These are phyloP conservation scores for Bimuria novae-zelandiae DNA, from an alignment of 2,329 filamentous ascomycete genomes.

Conservation along the genomic window DNA sequence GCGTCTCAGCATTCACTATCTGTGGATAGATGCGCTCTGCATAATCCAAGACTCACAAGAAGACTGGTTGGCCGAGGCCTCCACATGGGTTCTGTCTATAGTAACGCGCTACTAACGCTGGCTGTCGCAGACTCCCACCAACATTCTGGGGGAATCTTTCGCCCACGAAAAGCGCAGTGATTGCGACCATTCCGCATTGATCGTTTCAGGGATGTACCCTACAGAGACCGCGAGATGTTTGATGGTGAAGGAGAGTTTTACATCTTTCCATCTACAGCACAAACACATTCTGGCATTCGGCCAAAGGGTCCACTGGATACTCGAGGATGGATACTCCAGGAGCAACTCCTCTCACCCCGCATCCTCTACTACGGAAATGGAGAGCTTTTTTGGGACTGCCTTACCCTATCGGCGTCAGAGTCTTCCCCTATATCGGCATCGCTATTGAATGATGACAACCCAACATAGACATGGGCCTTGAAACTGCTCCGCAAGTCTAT, in stretches of 20 bases:
- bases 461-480: no score
- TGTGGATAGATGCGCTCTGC: neutral
- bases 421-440: no score
- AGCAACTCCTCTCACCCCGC: neutral
- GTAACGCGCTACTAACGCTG: neutral
- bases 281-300: no score
- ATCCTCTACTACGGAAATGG: neutral
- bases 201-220: neutral
- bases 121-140: neutral
- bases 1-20: neutral
- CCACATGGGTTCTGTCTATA: constrained; percentile 4
- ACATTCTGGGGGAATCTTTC: neutral
- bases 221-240: neutral
- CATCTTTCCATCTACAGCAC: no score
- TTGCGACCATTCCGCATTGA: no score
- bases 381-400: neutral
- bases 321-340: neutral
- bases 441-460: no score
- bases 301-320: neutral
- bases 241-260: neutral
- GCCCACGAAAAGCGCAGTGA: no score
- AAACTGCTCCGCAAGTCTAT: no score
- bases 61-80: neutral
- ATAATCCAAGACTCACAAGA: constrained; percentile 2
- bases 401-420: no score